These are phyloP conservation scores for Lactarius akahatsu DNA, from an alignment of 768 basidiomycete species.

Conservation along the genomic window DNA sequence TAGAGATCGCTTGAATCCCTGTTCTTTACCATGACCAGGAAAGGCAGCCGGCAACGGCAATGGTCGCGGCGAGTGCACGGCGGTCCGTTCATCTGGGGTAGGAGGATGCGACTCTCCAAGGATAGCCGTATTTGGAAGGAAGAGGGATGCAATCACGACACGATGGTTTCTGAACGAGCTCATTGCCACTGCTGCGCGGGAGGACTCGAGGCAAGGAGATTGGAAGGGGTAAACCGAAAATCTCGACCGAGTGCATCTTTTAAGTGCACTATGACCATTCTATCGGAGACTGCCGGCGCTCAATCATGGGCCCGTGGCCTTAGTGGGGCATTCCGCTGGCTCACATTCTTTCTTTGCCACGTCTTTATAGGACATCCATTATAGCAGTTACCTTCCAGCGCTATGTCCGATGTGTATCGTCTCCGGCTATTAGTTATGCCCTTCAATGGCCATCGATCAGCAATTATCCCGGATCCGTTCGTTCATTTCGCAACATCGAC, in stretches of 20 bases:
- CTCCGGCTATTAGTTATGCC: not conserved
- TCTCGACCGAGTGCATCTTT: conserved; percentile 9
- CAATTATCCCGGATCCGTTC: not conserved
- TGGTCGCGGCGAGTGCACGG: conserved; percentile 24
- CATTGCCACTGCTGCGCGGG: conserved; percentile 42
- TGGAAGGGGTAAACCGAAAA: not conserved
- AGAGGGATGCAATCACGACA: conserved; percentile 79
- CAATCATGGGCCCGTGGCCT: not conserved
- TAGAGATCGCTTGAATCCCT: conserved; percentile 26
- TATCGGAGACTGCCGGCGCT: conserved; percentile 20
- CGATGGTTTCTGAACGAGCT: conserved; percentile 71
- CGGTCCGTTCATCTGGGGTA: conserved; percentile 44
- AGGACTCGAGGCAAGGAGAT: conserved; percentile 7
- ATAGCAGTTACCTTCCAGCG: conserved; percentile 5
- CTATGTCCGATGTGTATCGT: not conserved
- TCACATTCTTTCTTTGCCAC: too few species aligned
- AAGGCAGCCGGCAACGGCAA: conserved; percentile 27
- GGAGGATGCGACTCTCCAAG: conserved; percentile 56
- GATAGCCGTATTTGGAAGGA: conserved; percentile 73
- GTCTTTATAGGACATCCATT: too few species aligned
- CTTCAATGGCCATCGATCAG: conserved; percentile 20
- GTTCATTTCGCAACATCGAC: conserved; percentile 13
- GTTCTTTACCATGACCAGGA: conserved; percentile 18
- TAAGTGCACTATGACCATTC: not conserved
- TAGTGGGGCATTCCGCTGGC: not conserved